Percentiles rank a stretch among this genome's conserved stretches.
Evolutionary conservation across 257 asterid species (phyloP).

Genomic region (Nicotiana benthamiana): DNA sequence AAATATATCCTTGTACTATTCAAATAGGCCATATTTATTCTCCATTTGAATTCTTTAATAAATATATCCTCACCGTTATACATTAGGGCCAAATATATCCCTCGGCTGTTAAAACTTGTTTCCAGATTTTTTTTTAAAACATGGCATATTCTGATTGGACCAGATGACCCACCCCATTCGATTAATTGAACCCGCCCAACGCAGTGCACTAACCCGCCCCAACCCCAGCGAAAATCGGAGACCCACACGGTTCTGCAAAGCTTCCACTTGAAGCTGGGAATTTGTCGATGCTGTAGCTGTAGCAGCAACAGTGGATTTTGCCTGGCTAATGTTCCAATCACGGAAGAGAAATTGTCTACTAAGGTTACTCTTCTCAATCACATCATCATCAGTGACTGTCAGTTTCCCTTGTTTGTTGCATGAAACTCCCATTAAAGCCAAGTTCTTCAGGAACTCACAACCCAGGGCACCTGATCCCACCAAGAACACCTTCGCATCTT

Average conservation of each 20-base stretch:
- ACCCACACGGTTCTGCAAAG: constrained; percentile 91
- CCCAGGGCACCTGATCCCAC: constrained; percentile 98
- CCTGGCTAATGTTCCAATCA: constrained; percentile 93
- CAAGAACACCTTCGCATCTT: constrained; percentile 69
- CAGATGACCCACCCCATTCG: no score
- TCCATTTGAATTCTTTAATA: no score
- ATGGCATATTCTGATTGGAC: no score
- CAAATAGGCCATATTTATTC: no score
- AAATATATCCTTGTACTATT: no score
- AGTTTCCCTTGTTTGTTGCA: constrained; percentile 68
- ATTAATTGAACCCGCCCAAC: no score
- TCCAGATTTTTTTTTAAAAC: no score
- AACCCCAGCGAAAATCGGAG: no score
- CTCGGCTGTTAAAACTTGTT: no score
- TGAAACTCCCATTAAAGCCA: constrained; percentile 92
- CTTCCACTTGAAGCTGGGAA: constrained; percentile 53
- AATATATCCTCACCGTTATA: no score
- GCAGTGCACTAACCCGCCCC: no score
- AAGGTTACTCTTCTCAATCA: constrained; percentile 91
- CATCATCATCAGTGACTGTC: constrained; percentile 87
- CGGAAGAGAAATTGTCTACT: constrained; percentile 93
- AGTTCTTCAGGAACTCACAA: constrained; percentile 85
- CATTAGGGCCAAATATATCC: no score
- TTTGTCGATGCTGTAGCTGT: constrained; percentile 66
- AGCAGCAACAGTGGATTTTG: constrained; percentile 92